Evolutionary conservation across 495 filamentous ascomycete genomes (phyloP).

Genomic region (Hypomontagnella monticulosa): DNA sequence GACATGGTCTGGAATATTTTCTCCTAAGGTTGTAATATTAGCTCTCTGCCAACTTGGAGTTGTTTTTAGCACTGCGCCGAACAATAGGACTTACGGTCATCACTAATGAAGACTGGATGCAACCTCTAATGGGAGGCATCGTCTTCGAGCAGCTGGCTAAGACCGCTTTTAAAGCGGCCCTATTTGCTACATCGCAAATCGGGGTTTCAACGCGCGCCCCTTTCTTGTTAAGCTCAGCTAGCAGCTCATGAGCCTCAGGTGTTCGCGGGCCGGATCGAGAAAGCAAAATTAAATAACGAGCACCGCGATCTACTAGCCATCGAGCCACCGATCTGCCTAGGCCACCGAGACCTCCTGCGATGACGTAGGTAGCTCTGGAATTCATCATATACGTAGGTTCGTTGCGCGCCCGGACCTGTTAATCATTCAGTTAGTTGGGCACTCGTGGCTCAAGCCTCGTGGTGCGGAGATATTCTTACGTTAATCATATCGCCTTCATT

Average conservation of each 20-base stretch:
- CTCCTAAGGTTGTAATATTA: constrained; percentile 34
- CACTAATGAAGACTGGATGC: constrained; percentile 56
- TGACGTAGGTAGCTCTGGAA: not conserved
- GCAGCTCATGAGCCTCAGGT: not conserved
- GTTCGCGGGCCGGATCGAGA: not conserved
- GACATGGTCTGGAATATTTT: constrained; percentile 56
- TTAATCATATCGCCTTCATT: not conserved
- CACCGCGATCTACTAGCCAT: constrained; percentile 52
- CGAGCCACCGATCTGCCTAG: constrained; percentile 47
- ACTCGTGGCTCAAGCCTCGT: too few relatives aligned
- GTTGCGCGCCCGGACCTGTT: not conserved
- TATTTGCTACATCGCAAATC: not conserved
- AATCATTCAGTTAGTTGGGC: not conserved
- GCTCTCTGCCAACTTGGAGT: too few relatives aligned
- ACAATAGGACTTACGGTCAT: not conserved
- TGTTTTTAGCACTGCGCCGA: not conserved
- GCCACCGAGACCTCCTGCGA: constrained; percentile 1
- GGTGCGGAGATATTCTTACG: not conserved
- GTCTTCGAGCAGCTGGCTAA: constrained; percentile 28
- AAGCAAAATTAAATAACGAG: constrained; percentile 44
- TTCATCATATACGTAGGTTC: not conserved
- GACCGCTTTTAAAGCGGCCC: not conserved
- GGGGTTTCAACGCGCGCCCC: not conserved
- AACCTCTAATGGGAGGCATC: constrained; percentile 63
- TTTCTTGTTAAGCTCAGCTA: not conserved